Conservation (phyloP, 192 early-diverging fungal genomes). For the Rhizoclosmatium sp. region DNA sequence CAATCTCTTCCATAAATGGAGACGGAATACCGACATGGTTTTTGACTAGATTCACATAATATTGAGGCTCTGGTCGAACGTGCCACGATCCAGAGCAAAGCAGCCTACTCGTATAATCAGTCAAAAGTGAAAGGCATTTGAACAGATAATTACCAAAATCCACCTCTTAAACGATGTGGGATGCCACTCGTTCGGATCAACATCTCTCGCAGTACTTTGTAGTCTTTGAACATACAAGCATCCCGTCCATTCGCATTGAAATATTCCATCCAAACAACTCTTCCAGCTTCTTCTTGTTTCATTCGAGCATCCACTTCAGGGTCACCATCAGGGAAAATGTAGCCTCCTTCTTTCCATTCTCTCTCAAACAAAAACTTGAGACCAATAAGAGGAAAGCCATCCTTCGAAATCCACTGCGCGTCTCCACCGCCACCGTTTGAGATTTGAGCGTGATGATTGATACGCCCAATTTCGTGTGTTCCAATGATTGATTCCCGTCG, state of each 20-base stretch:
- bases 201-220: conserved; percentile 54
- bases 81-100: conserved; percentile 61
- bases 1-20: conserved; percentile 68
- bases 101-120: conserved; percentile 51
- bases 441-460: background rate
- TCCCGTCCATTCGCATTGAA: conserved; percentile 58
- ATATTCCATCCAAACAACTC: conserved; percentile 54
- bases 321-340: conserved; percentile 29
- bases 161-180: conserved; percentile 55
- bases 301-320: conserved; percentile 26
- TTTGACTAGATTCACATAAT: conserved; percentile 53
- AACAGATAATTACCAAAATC: conserved; percentile 54
- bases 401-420: conserved; percentile 25
- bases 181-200: conserved; percentile 55
- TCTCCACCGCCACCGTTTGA: conserved; percentile 14
- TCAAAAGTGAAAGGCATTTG: conserved; percentile 6
- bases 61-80: conserved; percentile 52
- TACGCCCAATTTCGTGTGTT: background rate
- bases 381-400: conserved; percentile 44
- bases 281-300: conserved; percentile 12
- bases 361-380: conserved; percentile 55
- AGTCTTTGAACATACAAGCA: conserved; percentile 60
- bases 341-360: conserved; percentile 38
- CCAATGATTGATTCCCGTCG: background rate
- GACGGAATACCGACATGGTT: conserved; percentile 43